These are phyloP conservation scores for Cyclotella atomus DNA, from an alignment of 108 stramenopile genomes.

Conservation along the genomic window DNA sequence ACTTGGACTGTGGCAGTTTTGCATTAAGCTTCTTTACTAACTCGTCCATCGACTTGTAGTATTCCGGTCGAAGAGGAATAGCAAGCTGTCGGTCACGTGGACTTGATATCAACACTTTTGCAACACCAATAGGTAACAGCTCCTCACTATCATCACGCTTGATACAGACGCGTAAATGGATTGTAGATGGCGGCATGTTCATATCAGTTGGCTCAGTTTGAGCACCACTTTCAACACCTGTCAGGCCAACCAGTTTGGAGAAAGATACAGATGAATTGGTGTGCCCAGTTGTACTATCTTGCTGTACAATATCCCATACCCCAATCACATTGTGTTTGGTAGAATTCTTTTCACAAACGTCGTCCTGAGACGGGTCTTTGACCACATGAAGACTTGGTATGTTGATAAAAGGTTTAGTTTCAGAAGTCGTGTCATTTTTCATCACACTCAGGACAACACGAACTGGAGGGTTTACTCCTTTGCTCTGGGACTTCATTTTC, in stretches of 20 bases:
- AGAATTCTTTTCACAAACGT: neutral
- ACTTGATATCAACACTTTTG: neutral
- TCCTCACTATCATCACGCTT: constrained; percentile 6
- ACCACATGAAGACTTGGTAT: neutral
- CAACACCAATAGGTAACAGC: constrained; percentile 1
- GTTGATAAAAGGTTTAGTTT: neutral
- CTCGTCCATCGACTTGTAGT: constrained; percentile 4
- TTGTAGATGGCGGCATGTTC: neutral
- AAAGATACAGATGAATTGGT: neutral
- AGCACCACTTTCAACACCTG: neutral
- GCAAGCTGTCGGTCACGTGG: neutral
- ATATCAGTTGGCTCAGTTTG: neutral
- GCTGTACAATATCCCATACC: neutral
- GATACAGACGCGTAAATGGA: neutral
- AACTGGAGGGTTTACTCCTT: neutral
- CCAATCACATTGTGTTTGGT: neutral
- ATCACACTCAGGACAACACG: constrained; percentile 1
- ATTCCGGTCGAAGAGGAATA: neutral
- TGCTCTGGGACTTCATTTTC: neutral
- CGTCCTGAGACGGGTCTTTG: neutral
- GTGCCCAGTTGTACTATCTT: neutral
- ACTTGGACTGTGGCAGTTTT: constrained; percentile 7
- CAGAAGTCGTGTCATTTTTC: neutral
- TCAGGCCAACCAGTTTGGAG: neutral
- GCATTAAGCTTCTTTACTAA: neutral